Evolutionary conservation across 345 rosid species (phyloP).

Genomic region (Citrus mangshanensis): DNA sequence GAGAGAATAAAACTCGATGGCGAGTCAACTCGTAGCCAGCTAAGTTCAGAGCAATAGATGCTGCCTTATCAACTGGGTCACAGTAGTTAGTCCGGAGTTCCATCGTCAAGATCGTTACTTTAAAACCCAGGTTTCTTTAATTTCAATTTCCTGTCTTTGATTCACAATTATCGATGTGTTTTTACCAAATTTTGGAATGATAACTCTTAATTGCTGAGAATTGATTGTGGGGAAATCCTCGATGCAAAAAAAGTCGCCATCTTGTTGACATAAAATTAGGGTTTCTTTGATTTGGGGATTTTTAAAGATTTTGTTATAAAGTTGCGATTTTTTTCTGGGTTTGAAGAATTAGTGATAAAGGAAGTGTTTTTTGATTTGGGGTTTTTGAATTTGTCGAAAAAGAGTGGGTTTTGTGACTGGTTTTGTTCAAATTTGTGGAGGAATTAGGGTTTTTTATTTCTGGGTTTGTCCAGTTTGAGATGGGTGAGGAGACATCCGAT

Average conservation of each 20-base stretch:
- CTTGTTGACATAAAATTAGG: conserved; percentile 21
- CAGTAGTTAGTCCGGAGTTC: conserved; percentile 8
- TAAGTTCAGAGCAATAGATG: conserved; percentile 2
- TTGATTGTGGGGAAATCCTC: neutral
- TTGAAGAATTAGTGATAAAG: conserved; percentile 2
- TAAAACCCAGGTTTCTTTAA: neutral
- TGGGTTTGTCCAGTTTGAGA: conserved; percentile 25
- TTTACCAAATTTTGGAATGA: neutral
- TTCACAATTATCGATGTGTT: neutral
- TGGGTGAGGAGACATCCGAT: conserved; percentile 75
- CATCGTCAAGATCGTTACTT: conserved; percentile 5
- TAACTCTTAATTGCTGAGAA: neutral
- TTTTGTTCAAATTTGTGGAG: conserved; percentile 1
- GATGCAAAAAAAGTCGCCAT: conserved; percentile 2
- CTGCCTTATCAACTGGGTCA: neutral
- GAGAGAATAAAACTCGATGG: conserved; percentile 6
- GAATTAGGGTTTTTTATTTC: conserved; percentile 14
- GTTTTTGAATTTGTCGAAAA: neutral
- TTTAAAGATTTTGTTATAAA: neutral
- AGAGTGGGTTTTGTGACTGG: neutral
- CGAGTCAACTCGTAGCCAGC: conserved; percentile 30
- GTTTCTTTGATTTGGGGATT: conserved; percentile 8
- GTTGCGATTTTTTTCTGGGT: conserved; percentile 9
- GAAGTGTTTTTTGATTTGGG: conserved; percentile 5
- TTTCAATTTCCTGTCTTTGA: neutral